Evolutionary conservation across 2,329 filamentous ascomycete species (phyloP), one percentile per base, ranked within the genome.

Genomic region (Cladosporium halotolerans): DNA sequence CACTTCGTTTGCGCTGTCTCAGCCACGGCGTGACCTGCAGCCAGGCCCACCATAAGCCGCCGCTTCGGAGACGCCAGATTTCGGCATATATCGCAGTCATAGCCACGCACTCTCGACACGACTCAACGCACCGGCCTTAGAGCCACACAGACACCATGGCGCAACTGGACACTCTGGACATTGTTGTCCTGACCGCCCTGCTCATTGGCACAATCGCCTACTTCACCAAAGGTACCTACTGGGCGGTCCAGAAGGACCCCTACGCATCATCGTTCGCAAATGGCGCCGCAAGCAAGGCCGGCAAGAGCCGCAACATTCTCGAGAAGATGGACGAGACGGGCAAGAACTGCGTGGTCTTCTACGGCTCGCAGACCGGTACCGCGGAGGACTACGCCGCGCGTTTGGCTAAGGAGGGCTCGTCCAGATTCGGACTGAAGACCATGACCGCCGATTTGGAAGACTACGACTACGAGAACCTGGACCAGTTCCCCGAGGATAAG

Each of bases 401-500:
- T 63, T 77, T 99, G 63, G 90, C 93, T 61, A 99, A 99, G 79
- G 93, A 99, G 73, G 93, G 93, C 66, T 92, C 92, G 72, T 95
- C 92, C 66, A 83, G 93, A 58, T 99, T 95, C 69, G 93, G 93
- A 36, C 80, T 99, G 58, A 95, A 95, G 74, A 96, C 92, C 58
- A 97, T 99, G 91, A 90, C 96, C 13, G 93, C 92, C 52, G 93
- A 99, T 73, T 78, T 99, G 58, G 93, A 99, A 73, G 93, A 99
- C 63, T 99, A 96, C 73, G 93, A 99, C 69, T 96, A 85, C 66
- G 92, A 97, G 51, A 96, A 91, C 66, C 79, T 99, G 58, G 92
- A 99, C 71, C 78, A 83, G 53, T 83, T 97, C 63, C 88, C 92
- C 42, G 83, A 84, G 60, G 91, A 97, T 72, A 96, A 96, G 74